phyloP scores from a whole-genome alignment of 805 yeast genomes.

The Zygoascus bituminiphila region DNA sequence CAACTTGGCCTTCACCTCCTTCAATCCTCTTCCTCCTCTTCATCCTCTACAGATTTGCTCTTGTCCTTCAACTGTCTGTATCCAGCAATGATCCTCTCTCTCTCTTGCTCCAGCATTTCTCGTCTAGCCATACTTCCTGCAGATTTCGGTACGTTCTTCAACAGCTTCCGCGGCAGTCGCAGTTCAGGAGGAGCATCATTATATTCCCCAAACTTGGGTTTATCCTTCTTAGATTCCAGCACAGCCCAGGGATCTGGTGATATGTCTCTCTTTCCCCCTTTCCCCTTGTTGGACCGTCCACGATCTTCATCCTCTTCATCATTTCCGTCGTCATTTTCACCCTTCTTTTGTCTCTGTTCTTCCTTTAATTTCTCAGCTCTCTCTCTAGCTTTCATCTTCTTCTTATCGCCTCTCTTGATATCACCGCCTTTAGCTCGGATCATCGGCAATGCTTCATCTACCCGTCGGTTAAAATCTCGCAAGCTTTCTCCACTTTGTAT shows the following conservation, averaged over 20 bases:
- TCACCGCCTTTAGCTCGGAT: constrained; percentile 29
- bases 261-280: constrained; percentile 21
- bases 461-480: constrained; percentile 33
- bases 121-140: constrained; percentile 35
- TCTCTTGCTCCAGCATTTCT: constrained; percentile 31
- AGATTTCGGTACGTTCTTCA: constrained; percentile 32
- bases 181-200: constrained; percentile 36
- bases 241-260: constrained; percentile 38
- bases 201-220: constrained; percentile 35
- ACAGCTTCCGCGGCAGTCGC: constrained; percentile 24
- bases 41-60: constrained; percentile 1
- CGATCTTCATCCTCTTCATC: constrained; percentile 1
- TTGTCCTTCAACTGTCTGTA: constrained; percentile 26
- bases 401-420: constrained; percentile 22
- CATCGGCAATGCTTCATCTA: constrained; percentile 34
- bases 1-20: not conserved
- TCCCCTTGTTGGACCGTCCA: not conserved
- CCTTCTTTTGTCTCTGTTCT: constrained; percentile 22
- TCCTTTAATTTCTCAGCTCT: constrained; percentile 18
- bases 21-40: not conserved
- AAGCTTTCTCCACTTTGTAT: constrained; percentile 31
- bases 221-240: constrained; percentile 20
- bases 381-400: constrained; percentile 19
- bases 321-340: constrained; percentile 13
- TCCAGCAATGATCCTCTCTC: constrained; percentile 29